Conservation (phyloP, 2,329 filamentous ascomycete species). For the Aspergillus pseudoglaucus region DNA sequence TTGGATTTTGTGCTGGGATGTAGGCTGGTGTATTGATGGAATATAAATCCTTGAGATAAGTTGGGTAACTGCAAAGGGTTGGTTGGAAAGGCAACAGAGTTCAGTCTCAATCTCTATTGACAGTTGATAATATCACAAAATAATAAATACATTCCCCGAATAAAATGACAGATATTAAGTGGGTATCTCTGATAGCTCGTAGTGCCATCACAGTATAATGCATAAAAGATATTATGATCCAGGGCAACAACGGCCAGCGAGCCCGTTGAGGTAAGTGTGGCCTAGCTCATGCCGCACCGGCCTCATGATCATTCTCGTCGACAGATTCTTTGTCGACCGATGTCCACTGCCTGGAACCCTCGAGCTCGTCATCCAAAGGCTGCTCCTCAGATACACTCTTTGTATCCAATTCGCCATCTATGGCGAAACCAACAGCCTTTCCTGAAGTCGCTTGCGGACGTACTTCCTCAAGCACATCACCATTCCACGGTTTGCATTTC, state of each 20-base stretch:
- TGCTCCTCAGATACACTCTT: conserved; percentile 9
- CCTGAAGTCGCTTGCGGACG: conserved; percentile 28
- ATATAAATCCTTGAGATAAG: neutral
- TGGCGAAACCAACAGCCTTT: conserved; percentile 38
- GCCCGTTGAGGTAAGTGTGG: neutral
- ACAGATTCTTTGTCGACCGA: conserved; percentile 26
- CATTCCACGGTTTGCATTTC: conserved; percentile 84
- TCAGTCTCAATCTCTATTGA: too few species aligned
- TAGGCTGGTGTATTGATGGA: neutral
- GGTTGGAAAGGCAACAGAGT: too few species aligned
- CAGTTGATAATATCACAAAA: too few species aligned
- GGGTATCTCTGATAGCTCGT: conserved; percentile 1
- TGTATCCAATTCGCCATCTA: conserved; percentile 19
- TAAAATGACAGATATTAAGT: neutral
- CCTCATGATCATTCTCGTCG: neutral
- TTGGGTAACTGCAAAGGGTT: too few species aligned
- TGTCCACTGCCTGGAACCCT: conserved; percentile 34
- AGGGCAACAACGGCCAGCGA: too few species aligned
- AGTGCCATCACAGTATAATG: neutral
- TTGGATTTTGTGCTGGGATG: conserved; percentile 17
- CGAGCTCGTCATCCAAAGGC: conserved; percentile 23
- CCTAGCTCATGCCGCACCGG: neutral
- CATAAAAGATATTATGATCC: neutral
- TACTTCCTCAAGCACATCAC: conserved; percentile 63
- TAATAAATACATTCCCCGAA: neutral